Percentiles rank a stretch among this genome's conserved stretches.
Conservation (phyloP, 1,139 yeast species). For the Pichia sp. region DNA sequence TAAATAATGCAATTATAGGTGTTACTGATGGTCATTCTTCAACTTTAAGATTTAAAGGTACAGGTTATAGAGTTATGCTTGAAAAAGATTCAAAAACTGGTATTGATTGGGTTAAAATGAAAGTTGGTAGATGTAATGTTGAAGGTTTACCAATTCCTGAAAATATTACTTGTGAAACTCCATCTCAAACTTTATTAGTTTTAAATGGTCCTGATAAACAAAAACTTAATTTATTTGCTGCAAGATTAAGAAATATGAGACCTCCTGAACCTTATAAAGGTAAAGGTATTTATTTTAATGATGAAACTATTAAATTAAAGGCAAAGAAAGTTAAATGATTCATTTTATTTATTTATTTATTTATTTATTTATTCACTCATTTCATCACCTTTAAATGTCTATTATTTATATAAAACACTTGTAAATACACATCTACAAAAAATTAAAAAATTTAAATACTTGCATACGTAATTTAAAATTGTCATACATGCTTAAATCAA, state of each 20-base stretch:
- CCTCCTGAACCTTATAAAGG: slow-evolving; percentile 99
- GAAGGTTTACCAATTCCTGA: slow-evolving; percentile 64
- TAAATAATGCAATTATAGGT: slow-evolving; percentile 76
- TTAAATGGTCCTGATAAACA: slow-evolving; percentile 87
- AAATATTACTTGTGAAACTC: slow-evolving; percentile 67
- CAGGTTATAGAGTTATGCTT: slow-evolving; percentile 89
- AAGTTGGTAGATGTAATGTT: slow-evolving; percentile 79
- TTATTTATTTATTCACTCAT: neutral
- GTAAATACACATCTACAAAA: neutral
- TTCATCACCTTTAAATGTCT: neutral
- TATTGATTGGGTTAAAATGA: slow-evolving; percentile 57
- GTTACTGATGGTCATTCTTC: slow-evolving; percentile 90
- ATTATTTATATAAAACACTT: neutral
- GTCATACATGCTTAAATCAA: too few species aligned
- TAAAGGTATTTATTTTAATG: slow-evolving; percentile 90
- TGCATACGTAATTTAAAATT: too few species aligned
- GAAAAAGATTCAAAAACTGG: slow-evolving; percentile 42
- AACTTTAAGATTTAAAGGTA: slow-evolving; percentile 85
- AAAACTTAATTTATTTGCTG: slow-evolving; percentile 82
- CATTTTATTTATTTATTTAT: neutral
- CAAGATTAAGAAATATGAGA: slow-evolving; percentile 74
- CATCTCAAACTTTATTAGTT: slow-evolving; percentile 81
- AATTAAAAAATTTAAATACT: too few species aligned
- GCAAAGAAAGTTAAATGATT: slow-evolving; percentile 82
- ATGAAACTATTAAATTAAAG: slow-evolving; percentile 84